Percentiles rank a stretch among this genome's conserved stretches.
Conservation (phyloP, 331 rosid species). For the Quercus phellos region DNA sequence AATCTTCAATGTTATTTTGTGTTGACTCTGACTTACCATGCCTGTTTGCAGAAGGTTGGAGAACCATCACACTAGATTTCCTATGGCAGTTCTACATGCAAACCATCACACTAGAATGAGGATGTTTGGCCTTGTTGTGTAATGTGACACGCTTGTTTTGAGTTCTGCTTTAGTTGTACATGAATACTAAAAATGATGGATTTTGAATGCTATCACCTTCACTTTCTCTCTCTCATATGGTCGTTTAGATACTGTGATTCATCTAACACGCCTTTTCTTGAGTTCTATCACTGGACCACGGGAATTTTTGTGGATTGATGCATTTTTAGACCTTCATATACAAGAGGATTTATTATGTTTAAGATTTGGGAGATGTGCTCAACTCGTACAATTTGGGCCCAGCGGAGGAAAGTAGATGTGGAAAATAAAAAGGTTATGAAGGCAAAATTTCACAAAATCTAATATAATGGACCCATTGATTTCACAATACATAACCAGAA, state of each 20-base stretch:
- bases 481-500: too few species aligned
- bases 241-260: too few species aligned
- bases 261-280: not conserved
- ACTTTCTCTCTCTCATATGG: not conserved
- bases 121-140: not conserved
- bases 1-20: not conserved
- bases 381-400: too few species aligned
- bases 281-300: not conserved
- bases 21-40: conserved; percentile 11
- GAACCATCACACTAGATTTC: conserved; percentile 27
- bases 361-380: not conserved
- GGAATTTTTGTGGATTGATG: not conserved
- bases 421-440: too few species aligned
- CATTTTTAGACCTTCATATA: not conserved
- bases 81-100: not conserved
- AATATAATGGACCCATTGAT: too few species aligned
- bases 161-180: conserved; percentile 16
- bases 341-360: not conserved
- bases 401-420: too few species aligned
- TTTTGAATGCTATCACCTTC: not conserved
- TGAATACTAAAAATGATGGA: conserved; percentile 1
- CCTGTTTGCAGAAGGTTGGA: conserved; percentile 45
- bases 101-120: not conserved
- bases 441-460: too few species aligned
- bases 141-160: conserved; percentile 2